Percentiles rank a stretch among this genome's conserved stretches.
phyloP scores from a whole-genome alignment of 164 flowering plant genomes.

The Stephania japonica region DNA sequence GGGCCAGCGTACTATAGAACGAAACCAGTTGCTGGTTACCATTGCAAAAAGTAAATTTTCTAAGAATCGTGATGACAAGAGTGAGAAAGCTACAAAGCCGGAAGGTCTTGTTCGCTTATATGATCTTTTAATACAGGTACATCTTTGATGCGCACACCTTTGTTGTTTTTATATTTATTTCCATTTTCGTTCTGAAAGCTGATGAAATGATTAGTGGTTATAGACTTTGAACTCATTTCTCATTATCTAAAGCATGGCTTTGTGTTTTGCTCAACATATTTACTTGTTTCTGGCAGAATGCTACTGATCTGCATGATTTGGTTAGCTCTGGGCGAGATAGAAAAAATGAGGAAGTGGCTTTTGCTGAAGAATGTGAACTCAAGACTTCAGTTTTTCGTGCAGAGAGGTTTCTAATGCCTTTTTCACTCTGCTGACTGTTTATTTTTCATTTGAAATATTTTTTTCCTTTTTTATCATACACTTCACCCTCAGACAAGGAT shows the following conservation, averaged over 20 bases:
- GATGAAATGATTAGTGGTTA: background rate
- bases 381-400: conserved; percentile 77
- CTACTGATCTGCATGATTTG: conserved; percentile 83
- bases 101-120: conserved; percentile 95
- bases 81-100: conserved; percentile 76
- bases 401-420: conserved; percentile 53
- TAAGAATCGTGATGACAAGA: conserved; percentile 62
- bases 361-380: conserved; percentile 68
- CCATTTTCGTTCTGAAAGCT: background rate
- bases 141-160: background rate
- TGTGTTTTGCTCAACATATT: background rate
- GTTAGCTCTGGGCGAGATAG: conserved; percentile 94
- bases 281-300: conserved; percentile 49
- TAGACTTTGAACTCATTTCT: background rate
- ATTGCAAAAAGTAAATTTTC: conserved; percentile 68
- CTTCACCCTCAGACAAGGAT: no score
- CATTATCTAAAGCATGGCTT: background rate
- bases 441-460: background rate
- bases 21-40: conserved; percentile 76
- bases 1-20: conserved; percentile 82
- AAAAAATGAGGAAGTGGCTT: conserved; percentile 74
- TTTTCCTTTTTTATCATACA: background rate
- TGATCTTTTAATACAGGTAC: conserved; percentile 89
- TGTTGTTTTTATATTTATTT: background rate
- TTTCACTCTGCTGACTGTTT: background rate